A percentile compares a stretch with the other conserved stretches of the same genome.
Conservation (phyloP, 306 rosid species). For the Corylus heterophylla region DNA sequence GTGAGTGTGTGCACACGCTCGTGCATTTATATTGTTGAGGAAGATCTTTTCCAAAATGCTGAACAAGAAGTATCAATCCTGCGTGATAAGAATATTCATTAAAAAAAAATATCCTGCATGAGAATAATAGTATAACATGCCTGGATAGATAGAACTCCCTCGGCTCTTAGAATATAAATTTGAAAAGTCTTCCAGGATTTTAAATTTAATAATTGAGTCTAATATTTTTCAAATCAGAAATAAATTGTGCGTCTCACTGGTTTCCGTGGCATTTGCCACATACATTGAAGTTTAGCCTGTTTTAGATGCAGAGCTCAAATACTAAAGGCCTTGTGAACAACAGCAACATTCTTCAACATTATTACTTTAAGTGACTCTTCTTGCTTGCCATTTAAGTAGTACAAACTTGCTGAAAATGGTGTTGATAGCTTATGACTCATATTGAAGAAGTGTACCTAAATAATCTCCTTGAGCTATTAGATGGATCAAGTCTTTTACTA, state of each 20-base stretch:
- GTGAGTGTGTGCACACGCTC: too few relatives aligned
- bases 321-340: background rate
- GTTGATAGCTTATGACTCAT: background rate
- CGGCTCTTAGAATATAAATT: background rate
- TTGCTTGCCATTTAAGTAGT: background rate
- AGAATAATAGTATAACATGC: background rate
- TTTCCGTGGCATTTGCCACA: background rate
- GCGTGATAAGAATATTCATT: background rate
- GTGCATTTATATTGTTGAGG: background rate
- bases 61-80: background rate
- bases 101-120: too few relatives aligned
- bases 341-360: background rate
- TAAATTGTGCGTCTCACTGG: background rate
- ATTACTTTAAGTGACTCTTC: background rate
- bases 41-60: background rate
- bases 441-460: background rate
- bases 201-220: background rate
- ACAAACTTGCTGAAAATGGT: background rate
- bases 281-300: background rate
- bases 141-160: background rate
- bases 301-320: background rate
- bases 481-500: background rate
- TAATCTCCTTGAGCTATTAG: conserved; percentile 1
- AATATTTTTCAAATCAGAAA: background rate
- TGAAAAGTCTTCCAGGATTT: background rate